Conservation (phyloP, 164 flowering plant genomes). For the Aristolochia fimbriata region DNA sequence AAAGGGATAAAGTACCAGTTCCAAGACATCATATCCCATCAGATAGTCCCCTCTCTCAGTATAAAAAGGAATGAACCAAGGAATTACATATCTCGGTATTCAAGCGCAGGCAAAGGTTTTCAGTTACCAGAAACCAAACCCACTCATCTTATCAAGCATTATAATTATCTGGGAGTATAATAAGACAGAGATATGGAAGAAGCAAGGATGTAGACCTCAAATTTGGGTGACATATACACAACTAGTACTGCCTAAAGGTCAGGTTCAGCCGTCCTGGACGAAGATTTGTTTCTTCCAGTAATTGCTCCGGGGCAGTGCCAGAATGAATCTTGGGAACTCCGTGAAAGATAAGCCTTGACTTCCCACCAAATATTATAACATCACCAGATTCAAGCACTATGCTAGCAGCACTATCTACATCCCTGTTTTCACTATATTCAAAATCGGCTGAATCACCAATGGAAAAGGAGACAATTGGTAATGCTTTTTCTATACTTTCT, state of each 20-base stretch:
- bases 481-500: slow-evolving; percentile 37
- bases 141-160: no score
- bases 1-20: no score
- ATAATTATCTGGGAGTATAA: no score
- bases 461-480: slow-evolving; percentile 92
- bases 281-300: slow-evolving; percentile 43
- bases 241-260: slow-evolving; percentile 60
- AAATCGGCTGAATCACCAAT: slow-evolving; percentile 79
- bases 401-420: slow-evolving; percentile 38
- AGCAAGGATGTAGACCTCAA: no score
- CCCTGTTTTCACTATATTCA: slow-evolving; percentile 46
- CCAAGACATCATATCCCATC: no score
- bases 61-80: no score
- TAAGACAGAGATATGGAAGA: no score
- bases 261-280: slow-evolving; percentile 83
- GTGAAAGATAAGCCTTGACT: slow-evolving; percentile 67
- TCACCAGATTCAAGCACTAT: slow-evolving; percentile 71
- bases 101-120: no score
- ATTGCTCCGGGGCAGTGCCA: slow-evolving; percentile 45
- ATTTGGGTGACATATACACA: neutral
- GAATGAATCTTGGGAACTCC: slow-evolving; percentile 48
- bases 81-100: no score
- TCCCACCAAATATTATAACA: slow-evolving; percentile 80
- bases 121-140: no score
- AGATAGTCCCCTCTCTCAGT: no score